Conservation (phyloP, 1,284 basidiomycete genomes). For the Ustilago cynodontis region DNA sequence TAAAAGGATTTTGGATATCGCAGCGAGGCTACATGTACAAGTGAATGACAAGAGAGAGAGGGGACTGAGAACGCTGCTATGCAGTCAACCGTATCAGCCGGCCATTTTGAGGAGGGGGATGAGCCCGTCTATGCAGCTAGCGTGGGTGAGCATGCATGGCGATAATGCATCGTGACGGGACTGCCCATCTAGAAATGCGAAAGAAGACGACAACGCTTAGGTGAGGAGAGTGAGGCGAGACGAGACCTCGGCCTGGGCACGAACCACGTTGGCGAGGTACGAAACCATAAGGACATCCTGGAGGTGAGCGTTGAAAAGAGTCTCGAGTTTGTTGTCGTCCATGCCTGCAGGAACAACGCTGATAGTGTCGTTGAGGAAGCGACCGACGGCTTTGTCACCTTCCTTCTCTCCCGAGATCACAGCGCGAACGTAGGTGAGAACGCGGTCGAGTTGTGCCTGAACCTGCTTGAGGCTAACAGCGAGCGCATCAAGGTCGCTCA, state of each 20-base stretch:
- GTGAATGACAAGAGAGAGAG: conserved; percentile 6
- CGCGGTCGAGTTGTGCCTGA: conserved; percentile 84
- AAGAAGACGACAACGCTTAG: conserved; percentile 34
- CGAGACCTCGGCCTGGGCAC: conserved; percentile 93
- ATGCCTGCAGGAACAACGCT: conserved; percentile 63
- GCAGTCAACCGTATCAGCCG: background rate
- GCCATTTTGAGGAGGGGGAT: conserved; percentile 12
- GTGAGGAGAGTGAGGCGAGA: conserved; percentile 84
- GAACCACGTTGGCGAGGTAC: conserved; percentile 92
- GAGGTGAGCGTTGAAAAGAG: conserved; percentile 66
- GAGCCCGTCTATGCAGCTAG: background rate
- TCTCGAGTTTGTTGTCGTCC: conserved; percentile 62
- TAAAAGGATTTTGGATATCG: conserved; percentile 31
- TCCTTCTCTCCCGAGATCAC: conserved; percentile 83
- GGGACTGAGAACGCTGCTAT: background rate
- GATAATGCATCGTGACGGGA: background rate
- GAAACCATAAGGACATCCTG: conserved; percentile 94
- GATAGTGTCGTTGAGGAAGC: conserved; percentile 88
- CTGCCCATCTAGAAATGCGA: background rate
- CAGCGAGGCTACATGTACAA: conserved; percentile 52
- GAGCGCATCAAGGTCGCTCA: conserved; percentile 72
- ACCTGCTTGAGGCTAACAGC: conserved; percentile 80
- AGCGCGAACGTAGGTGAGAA: conserved; percentile 85
- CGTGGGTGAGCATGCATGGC: background rate
- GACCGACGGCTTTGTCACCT: conserved; percentile 88